phyloP scores from a whole-genome alignment of 176 grass and related monocot species.

The Oryza brachyantha region DNA sequence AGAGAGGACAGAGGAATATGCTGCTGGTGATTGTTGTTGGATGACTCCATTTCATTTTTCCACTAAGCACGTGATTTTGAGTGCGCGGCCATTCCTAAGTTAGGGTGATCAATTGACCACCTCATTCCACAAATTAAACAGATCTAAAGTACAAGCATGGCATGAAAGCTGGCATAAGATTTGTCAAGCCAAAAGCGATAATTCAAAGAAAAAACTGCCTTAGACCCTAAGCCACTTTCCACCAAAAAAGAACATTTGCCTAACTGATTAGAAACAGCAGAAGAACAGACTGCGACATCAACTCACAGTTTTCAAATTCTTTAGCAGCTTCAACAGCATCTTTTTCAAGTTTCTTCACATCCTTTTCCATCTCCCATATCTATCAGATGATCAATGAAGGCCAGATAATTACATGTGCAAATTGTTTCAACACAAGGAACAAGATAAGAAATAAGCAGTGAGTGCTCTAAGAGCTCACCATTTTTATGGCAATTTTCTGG shows the following conservation, averaged over 20 bases:
- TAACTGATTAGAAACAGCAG: slow-evolving; percentile 8
- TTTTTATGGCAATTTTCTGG: slow-evolving; percentile 2
- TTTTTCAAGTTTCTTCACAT: slow-evolving; percentile 73
- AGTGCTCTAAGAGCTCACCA: slow-evolving; percentile 16
- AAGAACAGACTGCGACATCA: background rate
- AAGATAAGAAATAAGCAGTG: slow-evolving; percentile 6
- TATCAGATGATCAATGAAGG: slow-evolving; percentile 28
- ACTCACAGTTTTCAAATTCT: slow-evolving; percentile 68
- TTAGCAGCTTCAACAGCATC: slow-evolving; percentile 53
- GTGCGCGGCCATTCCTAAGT: too few relatives aligned
- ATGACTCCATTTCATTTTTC: too few relatives aligned
- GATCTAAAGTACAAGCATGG: background rate
- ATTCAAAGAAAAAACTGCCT: background rate
- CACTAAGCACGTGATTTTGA: too few relatives aligned
- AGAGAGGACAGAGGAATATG: too few relatives aligned
- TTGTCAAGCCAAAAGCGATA: background rate
- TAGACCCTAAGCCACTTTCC: background rate
- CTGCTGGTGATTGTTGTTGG: too few relatives aligned
- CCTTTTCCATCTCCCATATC: slow-evolving; percentile 85
- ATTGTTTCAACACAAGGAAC: slow-evolving; percentile 3
- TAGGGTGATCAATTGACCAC: background rate
- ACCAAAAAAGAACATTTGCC: background rate
- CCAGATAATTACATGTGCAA: slow-evolving; percentile 1
- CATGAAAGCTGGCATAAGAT: background rate
- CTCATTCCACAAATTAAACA: background rate